phyloP scores from a whole-genome alignment of 2,329 filamentous ascomycete species.

The Aspergillus intermedius region DNA sequence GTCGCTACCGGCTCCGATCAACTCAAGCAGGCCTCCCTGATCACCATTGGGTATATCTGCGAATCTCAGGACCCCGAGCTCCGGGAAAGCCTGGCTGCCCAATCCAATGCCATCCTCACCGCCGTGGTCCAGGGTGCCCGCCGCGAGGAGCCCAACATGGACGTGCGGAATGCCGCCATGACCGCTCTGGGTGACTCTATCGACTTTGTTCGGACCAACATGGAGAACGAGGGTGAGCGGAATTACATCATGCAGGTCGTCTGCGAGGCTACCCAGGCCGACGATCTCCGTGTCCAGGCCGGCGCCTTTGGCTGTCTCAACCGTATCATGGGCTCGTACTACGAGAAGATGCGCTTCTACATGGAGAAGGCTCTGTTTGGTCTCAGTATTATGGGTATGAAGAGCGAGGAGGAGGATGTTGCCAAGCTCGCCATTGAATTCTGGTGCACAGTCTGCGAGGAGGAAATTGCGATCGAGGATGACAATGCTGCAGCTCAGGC shows the following conservation, averaged over 20 bases:
- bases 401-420: slow-evolving; percentile 94
- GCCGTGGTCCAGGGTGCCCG: slow-evolving; percentile 95
- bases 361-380: slow-evolving; percentile 99
- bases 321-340: slow-evolving; percentile 97
- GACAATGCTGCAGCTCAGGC: slow-evolving; percentile 75
- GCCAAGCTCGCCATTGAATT: slow-evolving; percentile 97
- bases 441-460: slow-evolving; percentile 99
- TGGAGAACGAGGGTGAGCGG: slow-evolving; percentile 96
- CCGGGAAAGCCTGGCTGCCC: slow-evolving; percentile 68
- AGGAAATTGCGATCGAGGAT: slow-evolving; percentile 96
- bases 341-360: slow-evolving; percentile 99
- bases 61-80: slow-evolving; percentile 88
- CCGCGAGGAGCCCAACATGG: slow-evolving; percentile 87
- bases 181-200: slow-evolving; percentile 91
- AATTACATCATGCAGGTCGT: slow-evolving; percentile 99
- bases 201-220: slow-evolving; percentile 96
- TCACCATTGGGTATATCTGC: slow-evolving; percentile 97
- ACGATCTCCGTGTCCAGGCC: slow-evolving; percentile 86
- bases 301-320: slow-evolving; percentile 96
- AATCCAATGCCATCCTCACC: slow-evolving; percentile 96
- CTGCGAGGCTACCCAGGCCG: slow-evolving; percentile 94
- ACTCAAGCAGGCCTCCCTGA: slow-evolving; percentile 90
- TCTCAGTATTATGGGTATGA: slow-evolving; percentile 96
- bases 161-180: slow-evolving; percentile 89
- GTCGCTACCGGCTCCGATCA: slow-evolving; percentile 79